phyloP scores from a whole-genome alignment of 306 rosid genomes.

The Boehmeria nivea region DNA sequence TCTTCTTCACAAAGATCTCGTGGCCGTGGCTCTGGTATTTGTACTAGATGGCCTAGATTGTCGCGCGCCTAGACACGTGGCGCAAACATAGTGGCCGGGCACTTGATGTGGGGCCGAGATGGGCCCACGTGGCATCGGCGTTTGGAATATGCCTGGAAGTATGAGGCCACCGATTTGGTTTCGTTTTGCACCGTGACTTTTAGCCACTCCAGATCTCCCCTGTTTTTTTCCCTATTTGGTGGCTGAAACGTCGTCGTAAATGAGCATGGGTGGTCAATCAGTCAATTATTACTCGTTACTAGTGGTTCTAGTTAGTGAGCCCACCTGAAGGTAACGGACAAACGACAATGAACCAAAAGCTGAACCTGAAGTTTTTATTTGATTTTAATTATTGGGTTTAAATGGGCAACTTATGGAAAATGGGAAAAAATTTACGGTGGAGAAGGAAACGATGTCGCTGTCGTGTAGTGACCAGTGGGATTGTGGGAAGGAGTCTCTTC shows the following conservation, averaged over 20 bases:
- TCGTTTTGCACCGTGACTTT: background rate
- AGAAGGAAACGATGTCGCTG: too few species aligned
- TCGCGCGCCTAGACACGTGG: slow-evolving; percentile 5
- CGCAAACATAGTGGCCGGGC: background rate
- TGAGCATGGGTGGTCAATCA: background rate
- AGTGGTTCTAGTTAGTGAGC: background rate
- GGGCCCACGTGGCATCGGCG: slow-evolving; percentile 7
- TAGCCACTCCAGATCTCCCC: background rate
- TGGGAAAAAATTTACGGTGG: too few species aligned
- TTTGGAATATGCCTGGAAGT: background rate
- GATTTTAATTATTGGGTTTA: background rate
- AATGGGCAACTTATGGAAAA: too few species aligned
- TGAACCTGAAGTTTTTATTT: too few species aligned
- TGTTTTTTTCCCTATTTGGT: background rate
- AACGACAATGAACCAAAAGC: background rate
- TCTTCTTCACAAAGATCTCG: background rate
- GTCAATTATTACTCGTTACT: background rate
- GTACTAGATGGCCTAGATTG: background rate
- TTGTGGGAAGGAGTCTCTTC: too few species aligned
- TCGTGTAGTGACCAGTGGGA: too few species aligned
- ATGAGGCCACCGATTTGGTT: background rate
- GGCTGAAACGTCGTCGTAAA: slow-evolving; percentile 4
- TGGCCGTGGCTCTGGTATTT: slow-evolving; percentile 5
- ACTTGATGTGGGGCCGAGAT: too few species aligned
- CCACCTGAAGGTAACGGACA: background rate